Evolutionary conservation across 1,284 basidiomycete genomes (phyloP), one percentile per base, ranked within the genome.

Genomic region (Trametes polyzona): DNA sequence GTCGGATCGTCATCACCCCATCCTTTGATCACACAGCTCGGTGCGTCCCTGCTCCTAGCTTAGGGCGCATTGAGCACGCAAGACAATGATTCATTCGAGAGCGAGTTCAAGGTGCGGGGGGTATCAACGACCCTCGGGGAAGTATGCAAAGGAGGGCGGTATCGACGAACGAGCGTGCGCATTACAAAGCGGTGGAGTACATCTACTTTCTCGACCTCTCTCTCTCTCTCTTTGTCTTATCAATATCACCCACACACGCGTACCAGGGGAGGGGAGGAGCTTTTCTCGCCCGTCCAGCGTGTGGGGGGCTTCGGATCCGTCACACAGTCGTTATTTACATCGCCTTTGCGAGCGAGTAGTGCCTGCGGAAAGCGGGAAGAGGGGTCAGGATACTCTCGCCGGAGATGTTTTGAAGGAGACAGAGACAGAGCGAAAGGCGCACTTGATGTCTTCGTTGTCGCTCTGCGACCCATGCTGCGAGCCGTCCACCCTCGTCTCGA

Each of bases 371-470:
- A 36, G 0, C 14, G n/a, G n/a, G n/a, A n/a, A n/a, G n/a, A n/a
- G n/a, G n/a, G n/a, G n/a, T n/a, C n/a, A 29, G n/a, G 10, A 12
- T 48, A 2, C 37, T 23, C n/a, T 11, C 47, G n/a, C 11, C 19
- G 24, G 6, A 16, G 21, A 12, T 11, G 6, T 33, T 17, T 21
- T 8, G 21, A 9, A 41, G 19, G 9, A 24, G 9, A 12, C n/a
- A 6, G 21, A 8, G 19, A 12, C n/a, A n/a, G n/a, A n/a, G n/a
- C n/a, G n/a, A 26, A 7, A 55, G 4, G 17, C 46, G 43, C 29
- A 50, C 49, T 50, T 50, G 35, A 29, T 8, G 30, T 50, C 55
- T 21, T 46, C 41, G 29, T 54, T 54, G 35, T 50, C 47, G 21
- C 37, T 47, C 11, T 24, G 21, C 17, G 46, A 42, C n/a, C n/a